These are phyloP conservation scores for Solanum chmielewskii DNA, from an alignment of 257 asterid species.

Conservation along the genomic window DNA sequence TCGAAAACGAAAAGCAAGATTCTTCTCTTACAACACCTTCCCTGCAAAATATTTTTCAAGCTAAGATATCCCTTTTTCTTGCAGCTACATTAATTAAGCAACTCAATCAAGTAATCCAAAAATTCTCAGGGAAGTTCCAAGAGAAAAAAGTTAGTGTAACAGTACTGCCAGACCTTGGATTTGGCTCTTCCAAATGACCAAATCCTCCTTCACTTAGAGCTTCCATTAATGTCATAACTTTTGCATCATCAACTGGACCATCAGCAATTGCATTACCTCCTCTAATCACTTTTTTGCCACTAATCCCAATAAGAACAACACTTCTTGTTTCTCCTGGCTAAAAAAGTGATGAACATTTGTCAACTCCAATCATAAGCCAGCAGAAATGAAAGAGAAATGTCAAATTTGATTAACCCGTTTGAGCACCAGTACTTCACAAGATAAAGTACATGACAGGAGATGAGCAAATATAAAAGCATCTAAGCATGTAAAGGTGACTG, in stretches of 20 bases:
- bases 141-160: neutral
- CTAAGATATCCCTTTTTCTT: conserved; percentile 1
- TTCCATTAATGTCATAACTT: conserved; percentile 32
- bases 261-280: conserved; percentile 85
- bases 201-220: conserved; percentile 35
- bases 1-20: conserved; percentile 37
- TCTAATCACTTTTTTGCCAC: conserved; percentile 63
- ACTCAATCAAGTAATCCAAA: neutral
- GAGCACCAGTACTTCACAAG: neutral
- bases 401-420: neutral
- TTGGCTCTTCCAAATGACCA: conserved; percentile 46
- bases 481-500: neutral
- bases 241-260: conserved; percentile 42
- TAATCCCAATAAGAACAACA: conserved; percentile 72
- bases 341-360: neutral
- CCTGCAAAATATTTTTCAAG: conserved; percentile 34
- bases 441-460: neutral
- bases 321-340: conserved; percentile 98
- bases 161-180: conserved; percentile 35
- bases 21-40: conserved; percentile 51
- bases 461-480: neutral
- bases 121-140: neutral
- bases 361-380: neutral
- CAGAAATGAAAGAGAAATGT: neutral
- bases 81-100: neutral